A percentile compares a stretch with the other conserved stretches of the same genome.
Conservation (phyloP, 2,329 filamentous ascomycete species). For the Colletotrichum sp. region DNA sequence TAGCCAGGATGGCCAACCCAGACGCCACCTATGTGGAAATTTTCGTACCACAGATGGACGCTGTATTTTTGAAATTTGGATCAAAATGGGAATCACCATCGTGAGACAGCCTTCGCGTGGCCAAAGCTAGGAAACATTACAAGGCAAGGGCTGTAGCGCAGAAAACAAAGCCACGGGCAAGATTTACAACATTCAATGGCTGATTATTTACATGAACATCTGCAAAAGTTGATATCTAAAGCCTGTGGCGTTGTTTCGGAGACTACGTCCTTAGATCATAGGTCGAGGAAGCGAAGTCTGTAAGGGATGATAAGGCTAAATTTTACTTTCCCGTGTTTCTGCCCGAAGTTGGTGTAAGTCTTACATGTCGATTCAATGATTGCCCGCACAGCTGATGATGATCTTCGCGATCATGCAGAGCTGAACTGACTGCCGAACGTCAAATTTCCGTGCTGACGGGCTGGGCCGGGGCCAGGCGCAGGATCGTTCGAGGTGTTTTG, state of each 20-base stretch:
- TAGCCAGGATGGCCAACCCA: background rate
- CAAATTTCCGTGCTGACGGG: background rate
- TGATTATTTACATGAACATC: background rate
- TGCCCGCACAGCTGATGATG: background rate
- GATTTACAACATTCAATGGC: fast-evolving
- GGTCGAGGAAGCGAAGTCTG: background rate
- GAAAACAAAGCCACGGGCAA: background rate
- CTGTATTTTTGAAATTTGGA: fast-evolving
- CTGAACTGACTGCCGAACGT: background rate
- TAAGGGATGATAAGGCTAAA: background rate
- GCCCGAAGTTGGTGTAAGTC: background rate
- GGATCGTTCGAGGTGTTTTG: background rate
- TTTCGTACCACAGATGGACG: background rate
- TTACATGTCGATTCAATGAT: background rate
- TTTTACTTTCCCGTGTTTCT: background rate
- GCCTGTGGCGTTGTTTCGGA: background rate
- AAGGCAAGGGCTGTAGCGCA: background rate
- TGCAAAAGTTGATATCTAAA: fast-evolving
- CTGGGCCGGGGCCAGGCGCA: background rate
- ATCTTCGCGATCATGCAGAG: background rate
- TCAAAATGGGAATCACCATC: background rate
- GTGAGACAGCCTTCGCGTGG: background rate
- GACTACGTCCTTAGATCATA: background rate
- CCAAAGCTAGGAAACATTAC: background rate
- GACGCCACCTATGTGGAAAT: background rate